A percentile compares a stretch with the other conserved stretches of the same genome.
Conservation (phyloP, 495 filamentous ascomycete genomes). For the Xylaria venustula region DNA sequence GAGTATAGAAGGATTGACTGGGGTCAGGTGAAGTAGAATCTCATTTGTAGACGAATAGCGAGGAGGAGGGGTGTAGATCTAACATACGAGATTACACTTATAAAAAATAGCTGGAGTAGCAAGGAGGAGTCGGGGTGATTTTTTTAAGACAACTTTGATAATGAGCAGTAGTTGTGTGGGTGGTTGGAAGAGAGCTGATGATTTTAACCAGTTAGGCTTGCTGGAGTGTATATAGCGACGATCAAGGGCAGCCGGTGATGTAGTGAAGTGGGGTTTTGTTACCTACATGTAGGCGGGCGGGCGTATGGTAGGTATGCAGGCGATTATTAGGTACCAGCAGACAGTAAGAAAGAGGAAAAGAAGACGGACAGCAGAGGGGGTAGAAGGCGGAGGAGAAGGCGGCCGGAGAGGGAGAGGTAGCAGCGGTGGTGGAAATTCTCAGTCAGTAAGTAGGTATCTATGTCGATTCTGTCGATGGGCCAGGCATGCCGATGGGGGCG, state of each 20-base stretch:
- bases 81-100: too few relatives aligned
- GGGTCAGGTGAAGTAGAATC: background rate
- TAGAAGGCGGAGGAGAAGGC: background rate
- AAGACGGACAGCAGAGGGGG: background rate
- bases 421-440: background rate
- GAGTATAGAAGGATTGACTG: background rate
- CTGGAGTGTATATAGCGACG: constrained; percentile 23
- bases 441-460: constrained; percentile 1
- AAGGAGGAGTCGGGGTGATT: constrained; percentile 15
- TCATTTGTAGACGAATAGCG: background rate
- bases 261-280: constrained; percentile 29
- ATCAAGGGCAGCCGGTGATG: constrained; percentile 23
- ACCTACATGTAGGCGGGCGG: background rate
- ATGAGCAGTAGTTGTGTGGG: constrained; percentile 29
- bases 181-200: constrained; percentile 25
- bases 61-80: background rate
- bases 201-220: constrained; percentile 30
- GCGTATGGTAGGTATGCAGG: background rate
- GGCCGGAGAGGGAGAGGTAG: background rate
- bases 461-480: background rate
- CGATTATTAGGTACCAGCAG: background rate
- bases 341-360: background rate
- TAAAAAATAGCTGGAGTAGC: constrained; percentile 14
- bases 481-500: constrained; percentile 14
- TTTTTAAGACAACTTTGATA: constrained; percentile 22